Conservation (phyloP, 139 green algal genomes). For the Pleodorina starrii region DNA sequence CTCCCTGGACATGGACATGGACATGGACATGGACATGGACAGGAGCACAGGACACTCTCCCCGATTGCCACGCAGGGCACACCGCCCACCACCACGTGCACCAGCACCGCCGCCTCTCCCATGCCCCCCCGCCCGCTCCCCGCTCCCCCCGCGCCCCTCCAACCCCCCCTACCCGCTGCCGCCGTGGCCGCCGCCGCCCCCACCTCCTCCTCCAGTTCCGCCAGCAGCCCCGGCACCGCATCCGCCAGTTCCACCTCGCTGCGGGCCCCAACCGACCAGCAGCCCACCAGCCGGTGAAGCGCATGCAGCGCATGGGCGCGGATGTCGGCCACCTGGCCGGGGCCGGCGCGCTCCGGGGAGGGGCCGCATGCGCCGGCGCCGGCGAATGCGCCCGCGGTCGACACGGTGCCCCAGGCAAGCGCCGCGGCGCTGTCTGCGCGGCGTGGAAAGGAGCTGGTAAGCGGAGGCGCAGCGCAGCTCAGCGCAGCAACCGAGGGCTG, state of each 20-base stretch:
- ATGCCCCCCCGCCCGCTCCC: no score
- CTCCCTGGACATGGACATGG: no score
- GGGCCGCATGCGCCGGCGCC: not conserved
- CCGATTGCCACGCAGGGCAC: no score
- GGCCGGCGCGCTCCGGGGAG: not conserved
- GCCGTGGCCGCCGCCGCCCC: not conserved
- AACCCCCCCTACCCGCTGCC: not conserved
- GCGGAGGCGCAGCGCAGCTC: no score
- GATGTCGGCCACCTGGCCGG: not conserved
- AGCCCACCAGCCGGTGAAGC: slow-evolving; percentile 28
- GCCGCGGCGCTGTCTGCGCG: not conserved
- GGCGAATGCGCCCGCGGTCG: not conserved
- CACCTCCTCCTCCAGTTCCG: slow-evolving; percentile 18
- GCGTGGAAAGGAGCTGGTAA: no score
- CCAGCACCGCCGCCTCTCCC: no score
- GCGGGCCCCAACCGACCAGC: not conserved
- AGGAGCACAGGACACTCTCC: no score
- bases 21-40: no score
- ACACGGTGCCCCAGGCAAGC: not conserved
- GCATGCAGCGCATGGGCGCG: not conserved
- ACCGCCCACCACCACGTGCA: no score
- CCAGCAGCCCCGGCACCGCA: slow-evolving; percentile 23
- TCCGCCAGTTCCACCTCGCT: slow-evolving; percentile 3
- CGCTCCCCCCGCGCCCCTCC: no score
- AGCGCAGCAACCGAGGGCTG: no score